Base-by-base conservation (phyloP, 2,329 filamentous ascomycete species). In the Fusarium humuli region DNA sequence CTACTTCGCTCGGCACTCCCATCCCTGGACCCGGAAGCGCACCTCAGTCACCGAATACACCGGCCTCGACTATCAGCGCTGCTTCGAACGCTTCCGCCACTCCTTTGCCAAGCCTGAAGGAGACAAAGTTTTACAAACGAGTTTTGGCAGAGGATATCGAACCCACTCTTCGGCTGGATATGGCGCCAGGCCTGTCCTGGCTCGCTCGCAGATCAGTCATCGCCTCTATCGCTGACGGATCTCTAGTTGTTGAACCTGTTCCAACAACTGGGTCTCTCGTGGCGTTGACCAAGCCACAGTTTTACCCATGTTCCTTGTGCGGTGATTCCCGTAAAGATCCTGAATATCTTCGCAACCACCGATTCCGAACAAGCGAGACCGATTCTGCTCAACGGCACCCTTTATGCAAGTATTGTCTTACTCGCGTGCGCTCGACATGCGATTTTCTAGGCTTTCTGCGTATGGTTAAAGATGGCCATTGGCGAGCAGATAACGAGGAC, bases 71-170 rank as follows among this genome's bases (percentile, higher is more conserved):
- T 10, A 75, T 82, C 41, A 88, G 86, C 72, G 77, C 80, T 14
- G 77, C 77, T 49, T 86, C 86, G 4, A 75, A 79, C 40, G 72
- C 79, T 34, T 72, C 76, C 13, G 65, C 68, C 18, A 67, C 75
- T 14, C 77, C 77, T 25, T 67, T 88, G 34, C 89, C 88, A 5
- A 89, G 90, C 7, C 82, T 99, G 42, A 97, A 96, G 77, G 96
- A 98, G 60, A 93, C 92, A 29, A 93, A 92, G 70, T 99, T 98
- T 77, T 99, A 95, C 83, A 98, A 98, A 82, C 90, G 96, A 48
- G 91, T 90, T 8, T 81, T 98, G 27, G 86, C 89, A 22, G 96
- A 99, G 79, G 96, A 99, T 76, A 93, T 99, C 60, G 96, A 99
- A 77, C 96, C 96, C 1, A 97, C 96, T 0, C 83, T 99, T 12